Conservation (phyloP, 345 rosid genomes). For the Bruguiera sexangula region DNA sequence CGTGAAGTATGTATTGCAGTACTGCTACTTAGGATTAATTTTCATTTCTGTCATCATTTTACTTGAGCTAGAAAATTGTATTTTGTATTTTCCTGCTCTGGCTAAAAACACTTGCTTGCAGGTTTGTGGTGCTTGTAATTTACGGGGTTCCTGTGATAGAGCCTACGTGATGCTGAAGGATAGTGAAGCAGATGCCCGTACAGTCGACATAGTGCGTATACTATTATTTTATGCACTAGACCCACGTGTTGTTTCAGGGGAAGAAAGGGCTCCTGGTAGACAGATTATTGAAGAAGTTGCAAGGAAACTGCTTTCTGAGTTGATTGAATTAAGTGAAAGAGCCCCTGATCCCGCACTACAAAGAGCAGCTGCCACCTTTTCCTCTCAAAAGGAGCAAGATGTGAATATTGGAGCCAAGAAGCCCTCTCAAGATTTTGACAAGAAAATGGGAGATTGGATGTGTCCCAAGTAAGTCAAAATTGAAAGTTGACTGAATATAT, state of each 20-base stretch:
- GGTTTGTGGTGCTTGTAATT: conserved; percentile 83
- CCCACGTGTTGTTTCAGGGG: conserved; percentile 55
- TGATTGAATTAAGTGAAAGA: conserved; percentile 67
- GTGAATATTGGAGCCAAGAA: conserved; percentile 13
- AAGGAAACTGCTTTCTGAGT: conserved; percentile 66
- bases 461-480: conserved; percentile 68
- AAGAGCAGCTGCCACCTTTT: conserved; percentile 39
- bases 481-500: not conserved
- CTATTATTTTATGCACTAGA: conserved; percentile 68
- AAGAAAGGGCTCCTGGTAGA: conserved; percentile 47
- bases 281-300: conserved; percentile 51
- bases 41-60: not conserved
- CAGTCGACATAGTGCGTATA: conserved; percentile 78
- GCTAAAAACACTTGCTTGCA: conserved; percentile 23
- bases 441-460: conserved; percentile 74
- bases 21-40: not conserved
- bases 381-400: conserved; percentile 23
- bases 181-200: conserved; percentile 67
- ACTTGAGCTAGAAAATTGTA: not conserved
- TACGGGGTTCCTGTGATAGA: conserved; percentile 83
- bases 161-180: conserved; percentile 73
- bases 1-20: not conserved
- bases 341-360: conserved; percentile 49
- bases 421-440: conserved; percentile 41
- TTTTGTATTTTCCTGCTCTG: not conserved